These are phyloP conservation scores for Backusella luteola DNA, from an alignment of 192 early-diverging fungal genomes.

Conservation along the genomic window DNA sequence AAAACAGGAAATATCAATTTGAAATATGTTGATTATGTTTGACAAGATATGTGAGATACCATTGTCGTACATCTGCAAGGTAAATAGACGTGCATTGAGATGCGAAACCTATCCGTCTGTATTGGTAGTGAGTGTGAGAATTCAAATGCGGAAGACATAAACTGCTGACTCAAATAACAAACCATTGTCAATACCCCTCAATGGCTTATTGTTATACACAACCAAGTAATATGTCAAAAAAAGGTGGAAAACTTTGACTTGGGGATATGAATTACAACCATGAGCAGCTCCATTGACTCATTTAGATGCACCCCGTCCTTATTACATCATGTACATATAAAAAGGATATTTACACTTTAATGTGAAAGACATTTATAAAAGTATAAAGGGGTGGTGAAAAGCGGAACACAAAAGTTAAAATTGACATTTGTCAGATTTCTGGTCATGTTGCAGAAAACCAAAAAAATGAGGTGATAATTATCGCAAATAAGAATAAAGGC, in stretches of 20 bases:
- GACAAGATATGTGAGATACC: not conserved
- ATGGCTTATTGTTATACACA: not conserved
- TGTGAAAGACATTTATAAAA: too few relatives aligned
- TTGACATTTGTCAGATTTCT: not conserved
- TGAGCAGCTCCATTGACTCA: too few relatives aligned
- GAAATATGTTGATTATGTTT: not conserved
- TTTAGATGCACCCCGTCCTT: not conserved
- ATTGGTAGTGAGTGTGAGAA: not conserved
- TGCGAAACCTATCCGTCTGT: not conserved
- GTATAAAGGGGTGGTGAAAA: not conserved
- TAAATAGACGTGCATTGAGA: not conserved
- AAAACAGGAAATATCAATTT: not conserved
- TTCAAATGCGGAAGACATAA: not conserved
- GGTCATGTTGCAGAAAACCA: not conserved
- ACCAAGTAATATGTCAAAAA: too few relatives aligned
- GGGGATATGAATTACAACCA: not conserved
- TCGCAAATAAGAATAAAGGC: not conserved
- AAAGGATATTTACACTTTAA: too few relatives aligned
- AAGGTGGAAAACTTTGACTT: too few relatives aligned
- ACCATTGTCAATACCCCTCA: not conserved
- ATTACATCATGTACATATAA: too few relatives aligned
- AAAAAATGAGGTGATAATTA: not conserved
- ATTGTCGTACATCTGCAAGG: not conserved
- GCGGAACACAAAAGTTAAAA: not conserved
- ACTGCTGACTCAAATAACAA: not conserved